Percentiles rank a stretch among this genome's conserved stretches.
phyloP scores from a whole-genome alignment of 2,329 filamentous ascomycete genomes.

The Botrytis elliptica region DNA sequence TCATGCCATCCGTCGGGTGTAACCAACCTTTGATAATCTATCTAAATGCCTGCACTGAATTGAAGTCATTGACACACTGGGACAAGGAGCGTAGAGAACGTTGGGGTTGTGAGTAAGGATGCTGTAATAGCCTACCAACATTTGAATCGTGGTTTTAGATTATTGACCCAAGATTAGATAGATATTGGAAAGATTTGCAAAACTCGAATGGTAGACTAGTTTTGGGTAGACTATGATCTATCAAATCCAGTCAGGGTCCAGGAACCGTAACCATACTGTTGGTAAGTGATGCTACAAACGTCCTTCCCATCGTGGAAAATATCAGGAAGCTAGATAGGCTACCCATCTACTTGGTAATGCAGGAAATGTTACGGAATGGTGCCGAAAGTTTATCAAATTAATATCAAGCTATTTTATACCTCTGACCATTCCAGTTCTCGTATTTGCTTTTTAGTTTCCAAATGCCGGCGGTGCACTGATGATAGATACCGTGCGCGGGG shows the following conservation, averaged over 20 bases:
- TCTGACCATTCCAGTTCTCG: neutral
- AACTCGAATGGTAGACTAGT: neutral
- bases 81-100: neutral
- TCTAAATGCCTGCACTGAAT: neutral
- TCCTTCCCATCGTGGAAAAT: neutral
- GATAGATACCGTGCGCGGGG: neutral
- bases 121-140: neutral
- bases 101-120: neutral
- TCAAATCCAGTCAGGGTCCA: neutral
- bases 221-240: neutral
- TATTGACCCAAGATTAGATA: neutral
- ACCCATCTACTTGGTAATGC: neutral
- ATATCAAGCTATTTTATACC: neutral
- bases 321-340: neutral
- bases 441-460: conserved; percentile 4
- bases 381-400: neutral
- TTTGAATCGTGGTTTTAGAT: neutral
- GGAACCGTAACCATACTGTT: neutral
- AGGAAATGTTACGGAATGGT: neutral
- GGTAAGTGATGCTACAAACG: neutral
- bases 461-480: conserved; percentile 1
- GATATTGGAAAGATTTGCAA: neutral
- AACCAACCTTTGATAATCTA: neutral
- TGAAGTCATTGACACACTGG: neutral
- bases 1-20: neutral